Conservation (phyloP, 192 early-diverging fungal genomes). For the Physocladia obscura region DNA sequence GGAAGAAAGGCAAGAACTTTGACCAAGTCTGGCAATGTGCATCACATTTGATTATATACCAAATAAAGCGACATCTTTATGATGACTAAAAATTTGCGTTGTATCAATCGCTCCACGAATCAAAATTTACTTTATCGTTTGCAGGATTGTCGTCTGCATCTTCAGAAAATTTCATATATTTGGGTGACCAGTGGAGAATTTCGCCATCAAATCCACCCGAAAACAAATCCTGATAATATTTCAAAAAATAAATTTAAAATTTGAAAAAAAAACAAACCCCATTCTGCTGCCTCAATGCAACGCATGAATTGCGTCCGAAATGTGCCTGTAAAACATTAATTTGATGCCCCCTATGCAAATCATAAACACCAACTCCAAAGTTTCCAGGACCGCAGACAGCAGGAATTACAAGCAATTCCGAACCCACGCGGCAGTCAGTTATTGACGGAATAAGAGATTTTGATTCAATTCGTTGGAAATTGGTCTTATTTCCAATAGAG, state of each 20-base stretch:
- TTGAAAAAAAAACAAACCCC: background rate
- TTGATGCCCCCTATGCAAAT: slow-evolving; percentile 55
- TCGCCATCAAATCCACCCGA: slow-evolving; percentile 19
- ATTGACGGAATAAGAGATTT: slow-evolving; percentile 49
- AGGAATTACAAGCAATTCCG: background rate
- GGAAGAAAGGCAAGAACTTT: background rate
- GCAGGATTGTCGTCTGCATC: background rate
- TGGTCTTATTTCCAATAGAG: slow-evolving; percentile 26
- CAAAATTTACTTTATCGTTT: background rate
- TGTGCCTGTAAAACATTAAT: slow-evolving; percentile 61
- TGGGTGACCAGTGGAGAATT: slow-evolving; percentile 12
- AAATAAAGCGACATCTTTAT: too few relatives aligned
- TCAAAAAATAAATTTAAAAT: background rate
- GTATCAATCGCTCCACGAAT: too few relatives aligned
- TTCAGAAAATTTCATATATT: background rate
- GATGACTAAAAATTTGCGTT: too few relatives aligned
- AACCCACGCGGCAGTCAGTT: background rate
- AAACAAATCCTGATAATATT: slow-evolving; percentile 1
- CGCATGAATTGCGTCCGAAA: slow-evolving; percentile 59
- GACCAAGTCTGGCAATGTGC: background rate
- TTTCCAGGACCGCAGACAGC: slow-evolving; percentile 13
- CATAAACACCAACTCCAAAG: slow-evolving; percentile 57
- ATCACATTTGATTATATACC: slow-evolving; percentile 23
- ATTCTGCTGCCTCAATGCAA: slow-evolving; percentile 40
- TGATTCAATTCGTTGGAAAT: slow-evolving; percentile 30